Base-by-base conservation (phyloP, 306 rosid genomes). In the Vigna nakashimae region DNA sequence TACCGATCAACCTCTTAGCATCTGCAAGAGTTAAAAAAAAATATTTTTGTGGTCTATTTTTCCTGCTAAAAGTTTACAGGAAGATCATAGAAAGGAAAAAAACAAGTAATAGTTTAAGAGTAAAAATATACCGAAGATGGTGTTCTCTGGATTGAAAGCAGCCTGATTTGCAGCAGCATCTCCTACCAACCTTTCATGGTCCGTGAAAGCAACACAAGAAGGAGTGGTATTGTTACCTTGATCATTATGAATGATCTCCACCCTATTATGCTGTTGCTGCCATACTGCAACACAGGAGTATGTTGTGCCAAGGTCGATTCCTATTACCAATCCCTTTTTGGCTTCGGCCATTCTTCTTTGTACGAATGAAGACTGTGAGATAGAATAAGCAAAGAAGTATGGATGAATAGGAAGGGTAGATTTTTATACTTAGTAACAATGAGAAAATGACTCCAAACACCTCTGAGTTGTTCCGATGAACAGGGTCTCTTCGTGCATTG, bases 1-100 rank as follows among this genome's bases (percentile, higher is more conserved):
- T 70, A 4, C 91, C 91, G 30, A 87, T 85, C 22, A 89, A 62
- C 34, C 93, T 85, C 59, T 87, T 87, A 0, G 88, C 89, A 83
- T 85, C 93, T 87, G 69, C 20, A 73, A 13, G 22, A 16, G 69
- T 63, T 14, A 4, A 0, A n/a, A 16, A 2, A 36, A 16, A 7
- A 1, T 34, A 34, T 36, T 30, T 2, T 57, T 3, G n/a, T 30
- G 1, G 32, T 15, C 9, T 12, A 7, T 16, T 6, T 62, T 20
- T 34, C 24, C 3, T 6, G 8, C 26, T 17, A n/a, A 64, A 7
- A 69, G 4, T 45, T 12, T 43, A 26, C 28, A 26, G 28, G 28
- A 30, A 30, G 4, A 30, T 30, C 32, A 30, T 7, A 6, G 2
- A 22, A 62, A 62, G n/a, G 59, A 13, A 22, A 20, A 20, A 8